phyloP scores from a whole-genome alignment of 768 basidiomycete species.

The Glaciozyma martinii region DNA sequence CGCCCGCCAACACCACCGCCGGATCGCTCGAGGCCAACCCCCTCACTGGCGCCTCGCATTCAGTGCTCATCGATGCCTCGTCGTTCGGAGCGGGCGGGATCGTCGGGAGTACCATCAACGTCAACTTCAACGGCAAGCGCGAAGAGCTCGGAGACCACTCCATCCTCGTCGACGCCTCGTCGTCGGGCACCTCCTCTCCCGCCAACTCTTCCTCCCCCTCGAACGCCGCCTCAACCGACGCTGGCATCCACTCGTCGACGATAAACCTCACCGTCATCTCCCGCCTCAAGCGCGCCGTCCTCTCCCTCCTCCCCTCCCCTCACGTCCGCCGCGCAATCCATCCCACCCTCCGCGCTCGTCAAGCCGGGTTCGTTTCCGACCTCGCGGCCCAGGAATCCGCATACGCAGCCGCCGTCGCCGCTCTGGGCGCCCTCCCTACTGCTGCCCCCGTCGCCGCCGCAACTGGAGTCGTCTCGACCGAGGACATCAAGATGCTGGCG shows the following conservation, averaged over 20 bases:
- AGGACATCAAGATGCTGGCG: no score
- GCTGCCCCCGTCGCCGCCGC: no score
- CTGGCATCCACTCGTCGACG: conserved; percentile 24
- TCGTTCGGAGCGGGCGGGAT: background rate
- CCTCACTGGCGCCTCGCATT: background rate
- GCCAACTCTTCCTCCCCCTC: background rate
- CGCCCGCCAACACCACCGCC: conserved; percentile 16
- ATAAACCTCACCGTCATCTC: conserved; percentile 30
- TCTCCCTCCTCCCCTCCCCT: no score
- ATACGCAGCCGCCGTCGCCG: no score
- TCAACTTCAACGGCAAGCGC: conserved; percentile 8
- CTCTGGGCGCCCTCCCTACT: no score
- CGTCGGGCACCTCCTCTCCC: background rate
- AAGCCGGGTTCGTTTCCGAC: no score
- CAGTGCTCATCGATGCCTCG: background rate
- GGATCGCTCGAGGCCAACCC: background rate
- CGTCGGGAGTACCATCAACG: background rate
- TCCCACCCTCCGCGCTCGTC: no score
- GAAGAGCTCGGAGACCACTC: conserved; percentile 22
- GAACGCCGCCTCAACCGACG: background rate
- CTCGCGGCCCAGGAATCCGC: no score
- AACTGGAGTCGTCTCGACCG: no score
- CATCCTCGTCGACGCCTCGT: conserved; percentile 29
- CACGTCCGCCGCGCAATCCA: no score
- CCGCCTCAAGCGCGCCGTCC: no score